Evolutionary conservation across 805 yeast species (phyloP).

Genomic region (Nakazawaea molendinolei): DNA sequence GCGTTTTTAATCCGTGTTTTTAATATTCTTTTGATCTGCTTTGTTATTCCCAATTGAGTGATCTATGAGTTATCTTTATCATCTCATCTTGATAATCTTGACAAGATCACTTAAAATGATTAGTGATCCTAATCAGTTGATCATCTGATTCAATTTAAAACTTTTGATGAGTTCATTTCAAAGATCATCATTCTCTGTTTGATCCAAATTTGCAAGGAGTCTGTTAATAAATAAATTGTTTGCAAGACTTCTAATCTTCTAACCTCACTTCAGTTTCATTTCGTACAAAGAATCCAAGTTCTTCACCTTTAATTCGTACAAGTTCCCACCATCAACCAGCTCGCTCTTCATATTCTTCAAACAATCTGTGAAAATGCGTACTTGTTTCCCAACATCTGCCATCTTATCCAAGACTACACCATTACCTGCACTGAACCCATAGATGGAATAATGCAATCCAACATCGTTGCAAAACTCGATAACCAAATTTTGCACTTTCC

Average conservation of each 20-base stretch:
- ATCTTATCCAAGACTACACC: slow-evolving; percentile 60
- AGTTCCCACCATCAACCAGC: slow-evolving; percentile 23
- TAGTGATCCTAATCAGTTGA: too few relatives aligned
- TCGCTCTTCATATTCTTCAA: slow-evolving; percentile 56
- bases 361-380: slow-evolving; percentile 68
- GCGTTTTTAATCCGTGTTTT: not conserved
- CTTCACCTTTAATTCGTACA: slow-evolving; percentile 24
- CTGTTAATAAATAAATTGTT: too few relatives aligned
- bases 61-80: too few relatives aligned
- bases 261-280: too few relatives aligned
- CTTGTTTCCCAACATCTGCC: slow-evolving; percentile 75
- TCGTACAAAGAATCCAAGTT: too few relatives aligned
- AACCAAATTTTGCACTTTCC: slow-evolving; percentile 67
- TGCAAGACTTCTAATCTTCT: too few relatives aligned
- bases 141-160: not conserved
- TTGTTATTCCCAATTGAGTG: too few relatives aligned
- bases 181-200: too few relatives aligned
- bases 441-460: slow-evolving; percentile 75
- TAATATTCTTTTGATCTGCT: not conserved
- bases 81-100: too few relatives aligned
- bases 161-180: too few relatives aligned
- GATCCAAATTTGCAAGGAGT: too few relatives aligned
- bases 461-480: slow-evolving; percentile 68
- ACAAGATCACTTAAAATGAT: too few relatives aligned
- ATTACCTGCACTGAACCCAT: slow-evolving; percentile 79